Evolutionary conservation across 192 early-diverging fungal genomes (phyloP), one percentile per base, ranked within the genome.

Genomic region (Jimgerdemannia lactiflua): DNA sequence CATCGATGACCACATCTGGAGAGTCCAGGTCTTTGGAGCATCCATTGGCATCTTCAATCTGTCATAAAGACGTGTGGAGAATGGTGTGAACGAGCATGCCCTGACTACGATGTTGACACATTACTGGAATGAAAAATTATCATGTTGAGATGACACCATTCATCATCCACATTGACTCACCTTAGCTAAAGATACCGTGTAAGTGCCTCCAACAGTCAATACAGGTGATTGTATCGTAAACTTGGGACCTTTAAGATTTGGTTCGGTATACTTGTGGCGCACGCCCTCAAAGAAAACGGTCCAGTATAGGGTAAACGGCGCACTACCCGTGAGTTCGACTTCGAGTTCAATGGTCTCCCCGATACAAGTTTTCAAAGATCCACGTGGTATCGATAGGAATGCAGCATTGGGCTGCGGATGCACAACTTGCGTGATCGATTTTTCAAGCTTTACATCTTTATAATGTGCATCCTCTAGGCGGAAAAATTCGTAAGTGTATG

Each of bases 331-430:
- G 11, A 86, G 43, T 42, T 80, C 72, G 6, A 86, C 79, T 41
- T 79, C 74, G 18, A 86, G 66, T 10, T 75, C 71, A 4, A 81
- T 49, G 14, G 65, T 17, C 71, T 81, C 78, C 39, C 82, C 82
- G 68, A 86, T 54, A 75, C 85, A 86, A 17, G 78, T 82, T 39
- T 78, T 78, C 39, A 74, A 42, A 17, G 14, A 18, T 14, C 59
- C 43, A 75, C 44, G 39, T 9, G 42, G 42, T 20, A n/a, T 8
- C 18, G 18, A 42, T 64, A 42, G 63, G 54, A 86, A 83, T 43
- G 65, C 63, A 29, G 85, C 85, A 59, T 77, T 54, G 19, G 85
- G 85, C 73, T 86, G 83, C 10, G 85, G 85, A 66, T 82, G 82
- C 54, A 86, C 85, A 4, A 73, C 64, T 66, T 86, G 85, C 4